Percentiles rank a stretch among this genome's conserved stretches.
phyloP scores from a whole-genome alignment of 73 alveolate genomes.

The Tetrahymena elliotti region DNA sequence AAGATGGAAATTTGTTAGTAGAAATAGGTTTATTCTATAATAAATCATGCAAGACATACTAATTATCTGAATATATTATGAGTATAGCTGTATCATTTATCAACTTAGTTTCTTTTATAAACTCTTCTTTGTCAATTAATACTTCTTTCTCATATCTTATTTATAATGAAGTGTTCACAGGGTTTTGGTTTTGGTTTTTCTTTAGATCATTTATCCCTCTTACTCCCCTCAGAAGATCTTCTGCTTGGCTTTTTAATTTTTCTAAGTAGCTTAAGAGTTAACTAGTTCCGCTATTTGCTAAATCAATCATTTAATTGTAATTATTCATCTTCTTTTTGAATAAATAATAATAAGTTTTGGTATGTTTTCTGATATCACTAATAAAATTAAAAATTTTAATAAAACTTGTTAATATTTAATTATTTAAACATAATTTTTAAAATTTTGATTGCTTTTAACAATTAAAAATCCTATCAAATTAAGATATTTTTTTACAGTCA shows the following conservation, averaged over 20 bases:
- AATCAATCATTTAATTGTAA: background rate
- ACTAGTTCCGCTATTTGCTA: background rate
- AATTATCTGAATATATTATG: background rate
- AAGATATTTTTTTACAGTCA: no score
- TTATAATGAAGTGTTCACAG: background rate
- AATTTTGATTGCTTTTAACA: no score
- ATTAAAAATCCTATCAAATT: no score
- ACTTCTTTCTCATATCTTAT: background rate
- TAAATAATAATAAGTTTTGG: background rate
- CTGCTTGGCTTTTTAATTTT: background rate
- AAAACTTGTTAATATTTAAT: background rate
- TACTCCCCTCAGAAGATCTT: background rate
- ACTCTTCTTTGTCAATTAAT: background rate
- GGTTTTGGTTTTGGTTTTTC: background rate
- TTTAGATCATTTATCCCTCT: background rate
- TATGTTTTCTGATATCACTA: background rate
- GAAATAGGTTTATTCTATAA: background rate
- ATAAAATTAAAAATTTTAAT: no score
- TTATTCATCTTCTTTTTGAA: background rate
- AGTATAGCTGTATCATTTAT: background rate
- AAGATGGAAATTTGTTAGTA: background rate
- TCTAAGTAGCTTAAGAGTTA: background rate
- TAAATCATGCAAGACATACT: background rate
- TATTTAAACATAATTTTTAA: no score
- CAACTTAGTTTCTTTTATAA: background rate